These are phyloP conservation scores for Kitagawia praeruptora DNA, from an alignment of 129 eudicot species.

Conservation along the genomic window DNA sequence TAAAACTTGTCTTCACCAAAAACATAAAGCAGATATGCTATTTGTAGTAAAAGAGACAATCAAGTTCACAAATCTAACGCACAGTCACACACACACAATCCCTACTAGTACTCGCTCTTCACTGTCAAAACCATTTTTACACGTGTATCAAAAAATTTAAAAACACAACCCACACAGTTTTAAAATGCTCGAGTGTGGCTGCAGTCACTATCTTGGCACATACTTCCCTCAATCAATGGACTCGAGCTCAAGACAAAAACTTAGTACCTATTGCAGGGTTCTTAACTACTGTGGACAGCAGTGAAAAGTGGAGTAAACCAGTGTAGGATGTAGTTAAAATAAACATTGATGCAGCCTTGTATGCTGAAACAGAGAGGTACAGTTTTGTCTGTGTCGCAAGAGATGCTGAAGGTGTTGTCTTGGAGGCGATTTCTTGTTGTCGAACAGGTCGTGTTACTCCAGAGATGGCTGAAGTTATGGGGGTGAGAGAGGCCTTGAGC, in stretches of 20 bases:
- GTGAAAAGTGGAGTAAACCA: neutral
- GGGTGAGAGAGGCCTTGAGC: neutral
- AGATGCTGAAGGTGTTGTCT: neutral
- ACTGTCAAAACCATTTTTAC: too few species aligned
- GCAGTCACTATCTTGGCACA: neutral
- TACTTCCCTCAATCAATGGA: neutral
- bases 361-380: neutral
- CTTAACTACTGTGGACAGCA: neutral
- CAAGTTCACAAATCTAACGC: too few species aligned
- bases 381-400: neutral
- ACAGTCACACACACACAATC: too few species aligned
- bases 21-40: too few species aligned
- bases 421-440: neutral
- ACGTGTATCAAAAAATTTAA: too few species aligned
- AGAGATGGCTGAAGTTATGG: neutral
- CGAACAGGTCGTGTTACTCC: neutral
- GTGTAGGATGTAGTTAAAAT: neutral
- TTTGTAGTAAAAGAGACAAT: too few species aligned
- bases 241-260: neutral
- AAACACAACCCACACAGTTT: too few species aligned
- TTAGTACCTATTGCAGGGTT: neutral
- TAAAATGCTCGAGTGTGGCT: neutral
- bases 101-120: too few species aligned
- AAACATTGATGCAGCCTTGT: neutral
- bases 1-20: too few species aligned